Percentiles rank a stretch among this genome's conserved stretches.
These are phyloP conservation scores for Plasmodium coatneyi DNA, from an alignment of 169 alveolate genomes.

Conservation along the genomic window DNA sequence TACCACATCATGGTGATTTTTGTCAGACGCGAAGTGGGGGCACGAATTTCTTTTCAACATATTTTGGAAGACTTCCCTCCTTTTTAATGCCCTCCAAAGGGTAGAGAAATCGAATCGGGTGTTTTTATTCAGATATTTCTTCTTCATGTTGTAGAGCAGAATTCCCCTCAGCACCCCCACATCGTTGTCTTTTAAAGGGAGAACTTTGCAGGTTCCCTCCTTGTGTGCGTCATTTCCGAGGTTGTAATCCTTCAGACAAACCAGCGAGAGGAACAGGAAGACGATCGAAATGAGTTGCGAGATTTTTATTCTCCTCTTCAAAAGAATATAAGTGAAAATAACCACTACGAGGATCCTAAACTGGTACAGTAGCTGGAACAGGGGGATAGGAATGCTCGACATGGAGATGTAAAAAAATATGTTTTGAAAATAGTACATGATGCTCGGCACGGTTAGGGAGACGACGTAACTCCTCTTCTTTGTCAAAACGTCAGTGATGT, in stretches of 20 bases:
- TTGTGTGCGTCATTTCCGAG: neutral
- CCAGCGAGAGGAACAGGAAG: slow-evolving; percentile 36
- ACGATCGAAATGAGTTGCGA: slow-evolving; percentile 27
- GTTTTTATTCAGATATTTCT: neutral
- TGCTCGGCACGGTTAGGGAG: slow-evolving; percentile 29
- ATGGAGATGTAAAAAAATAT: slow-evolving; percentile 39
- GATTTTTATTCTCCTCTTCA: slow-evolving; percentile 14
- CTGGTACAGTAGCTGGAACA: slow-evolving; percentile 59
- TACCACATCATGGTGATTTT: neutral
- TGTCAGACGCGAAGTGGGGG: neutral
- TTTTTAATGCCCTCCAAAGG: neutral
- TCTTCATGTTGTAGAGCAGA: neutral
- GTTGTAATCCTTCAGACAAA: slow-evolving; percentile 57
- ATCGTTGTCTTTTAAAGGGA: neutral
- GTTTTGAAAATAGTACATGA: slow-evolving; percentile 56
- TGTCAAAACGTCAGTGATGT: neutral
- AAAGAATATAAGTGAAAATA: slow-evolving; percentile 27
- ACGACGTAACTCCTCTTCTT: slow-evolving; percentile 4
- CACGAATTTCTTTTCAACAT: neutral
- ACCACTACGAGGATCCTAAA: slow-evolving; percentile 32
- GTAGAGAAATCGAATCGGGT: neutral
- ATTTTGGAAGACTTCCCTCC: neutral
- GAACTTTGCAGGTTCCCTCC: neutral
- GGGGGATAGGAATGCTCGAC: slow-evolving; percentile 43
- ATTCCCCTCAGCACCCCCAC: neutral